phyloP scores from a whole-genome alignment of 345 rosid genomes.

The Lepidium africanum region DNA sequence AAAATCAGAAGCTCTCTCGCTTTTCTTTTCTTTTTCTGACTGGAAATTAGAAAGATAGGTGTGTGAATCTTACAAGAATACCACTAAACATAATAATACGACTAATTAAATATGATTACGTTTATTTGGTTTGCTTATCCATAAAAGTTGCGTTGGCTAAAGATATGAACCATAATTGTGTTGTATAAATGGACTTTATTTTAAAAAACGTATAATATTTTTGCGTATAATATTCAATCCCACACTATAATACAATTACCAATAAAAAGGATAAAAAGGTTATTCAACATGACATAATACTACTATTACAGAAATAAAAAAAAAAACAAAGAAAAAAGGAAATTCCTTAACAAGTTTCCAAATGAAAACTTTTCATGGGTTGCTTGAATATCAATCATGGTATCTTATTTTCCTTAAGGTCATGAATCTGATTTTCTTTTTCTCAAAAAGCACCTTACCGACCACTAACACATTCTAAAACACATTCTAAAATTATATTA shows the following conservation, averaged over 20 bases:
- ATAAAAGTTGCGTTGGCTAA: not conserved
- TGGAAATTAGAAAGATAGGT: not conserved
- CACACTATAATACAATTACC: too few species aligned
- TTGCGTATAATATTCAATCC: too few species aligned
- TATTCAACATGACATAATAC: not conserved
- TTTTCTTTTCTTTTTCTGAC: not conserved
- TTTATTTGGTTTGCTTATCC: not conserved
- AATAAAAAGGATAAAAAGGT: not conserved
- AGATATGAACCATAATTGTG: too few species aligned
- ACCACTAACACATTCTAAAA: not conserved
- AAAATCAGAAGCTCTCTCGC: not conserved
- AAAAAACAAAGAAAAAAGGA: not conserved
- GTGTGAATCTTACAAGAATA: conserved; percentile 13
- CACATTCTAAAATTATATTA: not conserved
- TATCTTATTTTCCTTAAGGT: conserved; percentile 2
- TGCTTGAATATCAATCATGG: conserved; percentile 24
- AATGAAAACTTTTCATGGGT: conserved; percentile 11
- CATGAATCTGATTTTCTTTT: conserved; percentile 6
- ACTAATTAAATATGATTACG: not conserved
- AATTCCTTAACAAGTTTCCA: not conserved
- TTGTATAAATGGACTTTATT: too few species aligned
- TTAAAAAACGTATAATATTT: too few species aligned
- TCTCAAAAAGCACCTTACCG: not conserved
- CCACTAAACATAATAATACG: not conserved
- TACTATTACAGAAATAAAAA: not conserved